Conservation (phyloP, 306 rosid genomes). For the Gastrolobium villosum region DNA sequence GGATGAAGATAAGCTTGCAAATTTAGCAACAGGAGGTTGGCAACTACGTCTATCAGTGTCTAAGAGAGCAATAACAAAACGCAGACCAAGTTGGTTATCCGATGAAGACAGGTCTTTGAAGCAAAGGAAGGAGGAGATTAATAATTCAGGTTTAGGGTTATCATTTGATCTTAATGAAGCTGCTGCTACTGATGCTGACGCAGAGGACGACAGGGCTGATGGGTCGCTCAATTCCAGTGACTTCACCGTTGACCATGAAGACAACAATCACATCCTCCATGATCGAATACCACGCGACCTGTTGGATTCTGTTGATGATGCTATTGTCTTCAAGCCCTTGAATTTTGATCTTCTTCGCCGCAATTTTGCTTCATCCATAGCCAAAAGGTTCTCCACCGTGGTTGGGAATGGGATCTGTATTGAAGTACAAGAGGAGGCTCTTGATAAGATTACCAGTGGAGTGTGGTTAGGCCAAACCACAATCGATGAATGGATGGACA, state of each 20-base stretch:
- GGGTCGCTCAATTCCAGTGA: constrained; percentile 95
- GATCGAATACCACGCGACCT: constrained; percentile 59
- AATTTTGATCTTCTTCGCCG: constrained; percentile 61
- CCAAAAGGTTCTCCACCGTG: constrained; percentile 61
- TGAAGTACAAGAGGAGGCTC: constrained; percentile 81
- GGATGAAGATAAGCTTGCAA: constrained; percentile 70
- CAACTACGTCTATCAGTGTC: constrained; percentile 73
- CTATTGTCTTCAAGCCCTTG: constrained; percentile 85
- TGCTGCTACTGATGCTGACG: constrained; percentile 63
- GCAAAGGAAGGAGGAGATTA: constrained; percentile 60
- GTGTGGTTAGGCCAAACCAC: constrained; percentile 81
- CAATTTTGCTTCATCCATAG: constrained; percentile 58
- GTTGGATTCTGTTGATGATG: constrained; percentile 71
- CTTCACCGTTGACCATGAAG: constrained; percentile 80
- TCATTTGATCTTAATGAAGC: constrained; percentile 89
- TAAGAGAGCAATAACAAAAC: constrained; percentile 65
- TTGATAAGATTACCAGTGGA: constrained; percentile 80
- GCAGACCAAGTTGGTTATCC: constrained; percentile 71
- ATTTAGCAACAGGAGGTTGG: constrained; percentile 70
- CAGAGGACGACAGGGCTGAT: constrained; percentile 74
- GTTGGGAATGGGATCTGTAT: constrained; percentile 67
- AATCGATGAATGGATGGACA: constrained; percentile 84
- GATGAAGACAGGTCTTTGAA: constrained; percentile 69
- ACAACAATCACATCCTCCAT: constrained; percentile 50
- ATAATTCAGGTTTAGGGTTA: constrained; percentile 46